Base-by-base conservation (phyloP, 352 stramenopile species). In the Aphanomyces cochlioides region DNA sequence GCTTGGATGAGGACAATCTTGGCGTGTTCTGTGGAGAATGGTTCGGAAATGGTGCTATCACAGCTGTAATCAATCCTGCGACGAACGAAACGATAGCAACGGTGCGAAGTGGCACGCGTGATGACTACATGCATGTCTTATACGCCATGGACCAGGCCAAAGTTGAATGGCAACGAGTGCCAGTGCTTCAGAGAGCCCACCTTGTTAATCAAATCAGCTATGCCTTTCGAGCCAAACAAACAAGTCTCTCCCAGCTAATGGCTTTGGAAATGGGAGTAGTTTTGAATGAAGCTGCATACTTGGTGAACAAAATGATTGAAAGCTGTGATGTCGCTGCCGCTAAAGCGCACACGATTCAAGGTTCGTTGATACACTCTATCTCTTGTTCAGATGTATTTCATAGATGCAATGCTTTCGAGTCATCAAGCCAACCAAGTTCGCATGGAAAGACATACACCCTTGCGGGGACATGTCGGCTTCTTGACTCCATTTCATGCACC, bases 201-300 rank as follows among this genome's bases (percentile, higher is more conserved):
- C 93, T 97, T 48, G 91, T 97, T 67, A 84, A 88, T 41, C 89
- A 97, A 78, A 96, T 97, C 69, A 89, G 88, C 69, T 77, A 95
- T 45, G 87, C 92, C 73, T 78, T 97, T 38, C 85, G 90, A 56
- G 81, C 78, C 56, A 96, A 97, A 74, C 89, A 90, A 47, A 84
- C 95, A 21, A 76, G 85, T 37, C 81, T 97, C 3, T 90, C 89
- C 60, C 89, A 92, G 67, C 78, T 98, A 40, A 91, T 98, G 41
- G 76, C 90, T 50, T 78, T 96, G 5, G 92, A 98, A 76, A 97
- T 97, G 91, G 91, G 91, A 70, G 97, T 97, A 76, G 96, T 97
- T 73, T 89, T 93, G 66, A 79, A 40, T 17, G 54, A 40, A 7
- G 7, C 54, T 7, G 43, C 43, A 37, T 10, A 10, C 19, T 37